Conservation (phyloP, 2,329 filamentous ascomycete species). For the Leptosphaerulina australis region DNA sequence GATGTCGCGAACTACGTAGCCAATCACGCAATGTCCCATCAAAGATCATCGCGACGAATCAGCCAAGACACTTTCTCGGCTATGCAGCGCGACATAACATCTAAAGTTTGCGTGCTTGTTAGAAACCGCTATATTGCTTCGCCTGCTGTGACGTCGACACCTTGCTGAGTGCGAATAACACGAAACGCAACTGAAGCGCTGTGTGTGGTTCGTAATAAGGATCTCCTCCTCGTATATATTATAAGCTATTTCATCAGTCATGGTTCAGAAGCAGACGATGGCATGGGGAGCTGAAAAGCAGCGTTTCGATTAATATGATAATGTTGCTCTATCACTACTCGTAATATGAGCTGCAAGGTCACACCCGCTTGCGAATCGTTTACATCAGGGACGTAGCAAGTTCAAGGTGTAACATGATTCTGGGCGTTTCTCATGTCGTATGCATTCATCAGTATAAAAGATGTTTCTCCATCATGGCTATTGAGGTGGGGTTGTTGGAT, state of each 20-base stretch:
- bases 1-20: conserved; percentile 38
- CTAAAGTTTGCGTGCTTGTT: conserved; percentile 35
- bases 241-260: not conserved
- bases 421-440: not conserved
- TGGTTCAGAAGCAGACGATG: not conserved
- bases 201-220: conserved; percentile 1
- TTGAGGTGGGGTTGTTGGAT: conserved; percentile 2
- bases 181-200: not conserved
- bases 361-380: not conserved
- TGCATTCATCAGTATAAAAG: conserved; percentile 2
- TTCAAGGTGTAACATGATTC: conserved; percentile 7
- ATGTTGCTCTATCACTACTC: not conserved
- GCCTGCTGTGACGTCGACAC: conserved; percentile 3
- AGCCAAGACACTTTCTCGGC: conserved; percentile 10
- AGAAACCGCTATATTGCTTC: not conserved
- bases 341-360: not conserved
- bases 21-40: conserved; percentile 44
- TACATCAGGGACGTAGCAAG: not conserved
- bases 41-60: conserved; percentile 29
- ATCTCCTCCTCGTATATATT: not conserved
- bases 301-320: not conserved
- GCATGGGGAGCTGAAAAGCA: not conserved
- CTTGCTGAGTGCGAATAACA: conserved; percentile 6
- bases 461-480: conserved; percentile 4
- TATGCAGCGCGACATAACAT: conserved; percentile 18